Percentiles rank a stretch among this genome's conserved stretches.
Conservation (phyloP, 129 eudicot genomes). For the Tagetes patula region DNA sequence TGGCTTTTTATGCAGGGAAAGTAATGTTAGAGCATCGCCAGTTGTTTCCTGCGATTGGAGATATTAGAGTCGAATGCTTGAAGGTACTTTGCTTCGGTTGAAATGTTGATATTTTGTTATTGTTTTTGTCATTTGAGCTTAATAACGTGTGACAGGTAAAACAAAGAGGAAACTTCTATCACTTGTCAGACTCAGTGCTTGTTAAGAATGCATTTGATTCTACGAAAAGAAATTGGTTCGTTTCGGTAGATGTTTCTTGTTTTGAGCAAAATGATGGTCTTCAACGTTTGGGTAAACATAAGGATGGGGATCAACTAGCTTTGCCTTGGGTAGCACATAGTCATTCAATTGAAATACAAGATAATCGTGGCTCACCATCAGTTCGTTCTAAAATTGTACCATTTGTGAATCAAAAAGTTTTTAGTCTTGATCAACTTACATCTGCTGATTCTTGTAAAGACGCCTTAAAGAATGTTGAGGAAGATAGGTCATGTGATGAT, state of each 20-base stretch:
- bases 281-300: conserved; percentile 19
- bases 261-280: conserved; percentile 25
- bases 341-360: conserved; percentile 27
- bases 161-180: conserved; percentile 54
- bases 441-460: conserved; percentile 28
- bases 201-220: conserved; percentile 57
- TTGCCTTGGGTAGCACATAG: conserved; percentile 36
- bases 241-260: conserved; percentile 52
- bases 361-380: conserved; percentile 24
- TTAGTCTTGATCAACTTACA: conserved; percentile 11
- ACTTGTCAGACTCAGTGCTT: conserved; percentile 60
- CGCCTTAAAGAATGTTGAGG: conserved; percentile 25
- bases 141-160: conserved; percentile 54
- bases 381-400: conserved; percentile 9
- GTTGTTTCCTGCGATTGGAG: conserved; percentile 62
- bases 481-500: conserved; percentile 20
- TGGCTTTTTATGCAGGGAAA: conserved; percentile 48
- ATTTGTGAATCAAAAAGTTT: conserved; percentile 30
- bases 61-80: conserved; percentile 45
- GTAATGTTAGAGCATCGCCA: conserved; percentile 51
- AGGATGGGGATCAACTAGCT: conserved; percentile 26
- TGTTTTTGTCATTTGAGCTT: conserved; percentile 12
- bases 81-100: conserved; percentile 51
- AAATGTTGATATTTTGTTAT: conserved; percentile 7
- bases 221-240: conserved; percentile 43